phyloP scores from a whole-genome alignment of 139 green algal genomes.

The Desmodesmus armatus region DNA sequence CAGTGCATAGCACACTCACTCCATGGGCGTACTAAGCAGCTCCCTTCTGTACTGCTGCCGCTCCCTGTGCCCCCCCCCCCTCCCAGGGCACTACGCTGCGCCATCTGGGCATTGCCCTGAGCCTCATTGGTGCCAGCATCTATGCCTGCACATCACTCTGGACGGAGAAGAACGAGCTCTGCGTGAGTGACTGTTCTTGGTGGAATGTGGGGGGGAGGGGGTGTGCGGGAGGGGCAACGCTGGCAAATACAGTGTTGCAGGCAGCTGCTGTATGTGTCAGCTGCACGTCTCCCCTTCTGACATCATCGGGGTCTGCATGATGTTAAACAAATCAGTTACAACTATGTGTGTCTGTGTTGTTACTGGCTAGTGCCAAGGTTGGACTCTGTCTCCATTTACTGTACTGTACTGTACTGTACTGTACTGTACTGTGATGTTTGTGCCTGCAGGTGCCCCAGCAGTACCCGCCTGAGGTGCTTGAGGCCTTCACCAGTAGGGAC shows the following conservation, averaged over 20 bases:
- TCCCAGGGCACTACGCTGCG: neutral
- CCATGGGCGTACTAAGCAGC: neutral
- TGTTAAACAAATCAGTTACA: too few relatives aligned
- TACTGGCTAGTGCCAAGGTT: too few relatives aligned
- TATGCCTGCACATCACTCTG: conserved; percentile 13
- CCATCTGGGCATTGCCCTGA: conserved; percentile 24
- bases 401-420: neutral
- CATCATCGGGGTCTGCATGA: neutral
- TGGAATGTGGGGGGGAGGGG: too few relatives aligned
- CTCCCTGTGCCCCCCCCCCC: neutral
- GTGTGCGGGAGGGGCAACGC: too few relatives aligned
- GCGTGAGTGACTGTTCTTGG: conserved; percentile 10
- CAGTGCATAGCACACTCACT: neutral
- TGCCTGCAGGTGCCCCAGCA: conserved; percentile 59
- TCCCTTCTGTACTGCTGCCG: neutral
- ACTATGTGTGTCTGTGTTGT: too few relatives aligned
- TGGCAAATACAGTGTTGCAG: too few relatives aligned
- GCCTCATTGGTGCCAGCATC: conserved; percentile 24
- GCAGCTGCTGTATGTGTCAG: neutral
- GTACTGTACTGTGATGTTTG: neutral
- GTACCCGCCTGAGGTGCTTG: conserved; percentile 61
- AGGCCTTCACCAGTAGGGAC: conserved; percentile 50
- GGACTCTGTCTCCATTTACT: neutral
- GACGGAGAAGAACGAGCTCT: conserved; percentile 17
- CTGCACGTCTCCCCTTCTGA: too few relatives aligned